A percentile compares a stretch with the other conserved stretches of the same genome.
Evolutionary conservation across 1,139 yeast species (phyloP).

Genomic region (Sugiyamaella paludigena): DNA sequence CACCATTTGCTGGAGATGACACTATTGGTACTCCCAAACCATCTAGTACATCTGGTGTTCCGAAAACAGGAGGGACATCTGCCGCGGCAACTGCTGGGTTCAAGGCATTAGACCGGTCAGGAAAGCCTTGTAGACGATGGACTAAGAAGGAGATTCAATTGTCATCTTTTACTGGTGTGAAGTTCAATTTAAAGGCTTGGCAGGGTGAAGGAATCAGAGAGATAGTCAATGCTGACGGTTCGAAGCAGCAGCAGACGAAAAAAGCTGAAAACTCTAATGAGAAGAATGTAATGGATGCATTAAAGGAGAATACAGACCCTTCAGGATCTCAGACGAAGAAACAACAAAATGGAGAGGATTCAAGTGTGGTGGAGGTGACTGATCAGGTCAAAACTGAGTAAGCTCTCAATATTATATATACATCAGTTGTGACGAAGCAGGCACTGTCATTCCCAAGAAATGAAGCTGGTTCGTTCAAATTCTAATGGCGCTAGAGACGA

Average conservation of each 20-base stretch:
- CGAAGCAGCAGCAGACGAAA: neutral
- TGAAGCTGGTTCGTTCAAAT: too few species aligned
- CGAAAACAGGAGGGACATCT: constrained; percentile 23
- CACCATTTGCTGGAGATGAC: constrained; percentile 15
- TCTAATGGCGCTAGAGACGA: too few species aligned
- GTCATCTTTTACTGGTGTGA: constrained; percentile 61
- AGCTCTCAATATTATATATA: too few species aligned
- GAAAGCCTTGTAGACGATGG: constrained; percentile 54
- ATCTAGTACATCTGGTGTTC: constrained; percentile 10
- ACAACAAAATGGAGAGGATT: too few species aligned
- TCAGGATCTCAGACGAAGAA: too few species aligned
- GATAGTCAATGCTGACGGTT: constrained; percentile 3
- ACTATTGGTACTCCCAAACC: constrained; percentile 13
- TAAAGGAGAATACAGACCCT: constrained; percentile 4
- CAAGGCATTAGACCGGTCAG: constrained; percentile 47
- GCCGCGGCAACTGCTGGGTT: constrained; percentile 27
- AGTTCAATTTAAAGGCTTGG: constrained; percentile 48
- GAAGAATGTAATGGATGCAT: constrained; percentile 1
- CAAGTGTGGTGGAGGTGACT: too few species aligned
- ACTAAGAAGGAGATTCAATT: constrained; percentile 46
- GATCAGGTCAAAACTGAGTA: too few species aligned
- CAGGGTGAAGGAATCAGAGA: constrained; percentile 29
- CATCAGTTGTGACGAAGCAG: too few species aligned
- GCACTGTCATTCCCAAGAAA: too few species aligned
- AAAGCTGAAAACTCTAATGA: constrained; percentile 10